Base-by-base conservation (phyloP, 352 stramenopile species). In the Peronospora destructor region DNA sequence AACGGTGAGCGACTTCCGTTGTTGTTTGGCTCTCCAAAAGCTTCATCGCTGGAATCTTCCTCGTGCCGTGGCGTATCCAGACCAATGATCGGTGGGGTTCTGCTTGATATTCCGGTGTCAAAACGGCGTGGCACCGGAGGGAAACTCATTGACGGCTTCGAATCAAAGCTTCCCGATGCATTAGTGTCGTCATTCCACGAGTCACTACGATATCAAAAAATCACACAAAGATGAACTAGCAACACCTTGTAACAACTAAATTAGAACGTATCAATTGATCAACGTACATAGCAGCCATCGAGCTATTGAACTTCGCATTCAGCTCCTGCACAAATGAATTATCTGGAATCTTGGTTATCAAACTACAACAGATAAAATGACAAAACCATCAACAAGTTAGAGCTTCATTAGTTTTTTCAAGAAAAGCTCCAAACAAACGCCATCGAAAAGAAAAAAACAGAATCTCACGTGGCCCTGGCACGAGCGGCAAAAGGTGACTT, bases 401-500 rank as follows among this genome's bases (percentile, higher is more conserved):
- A 21, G 14, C 39, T 45, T 11, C 19, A 21, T 21, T 1, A 3
- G 19, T 3, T 21, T 21, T 21, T 3, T 1, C 19, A 21, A 21
- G 1, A 21, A 21, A 1, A 21, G 1, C 19, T n/a, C 56, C 12
- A 33, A 12, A 39, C 17, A 6, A 25, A 41, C 14, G n/a, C 17
- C 7, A 45, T 10, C 13, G 16, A 13, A 13, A 49, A 41, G 49
- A 44, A n/a, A 14, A 13, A 49, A 37, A 48, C 39, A n/a, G n/a
- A 49, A 44, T 29, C 65, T 51, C 58, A 84, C 76, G 85, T 75
- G 49, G 54, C 49, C 21, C 73, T 69, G 2, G 73, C 68, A n/a
- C 60, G 61, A 32, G 37, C 44, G 0, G 80, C 76, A 55, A 91
- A 88, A 3, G 71, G 75, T 10, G 80, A 91, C 38, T 79, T 66